Evolutionary conservation across 2,329 filamentous ascomycete genomes (phyloP).

Genomic region (Talaromyces sp.): DNA sequence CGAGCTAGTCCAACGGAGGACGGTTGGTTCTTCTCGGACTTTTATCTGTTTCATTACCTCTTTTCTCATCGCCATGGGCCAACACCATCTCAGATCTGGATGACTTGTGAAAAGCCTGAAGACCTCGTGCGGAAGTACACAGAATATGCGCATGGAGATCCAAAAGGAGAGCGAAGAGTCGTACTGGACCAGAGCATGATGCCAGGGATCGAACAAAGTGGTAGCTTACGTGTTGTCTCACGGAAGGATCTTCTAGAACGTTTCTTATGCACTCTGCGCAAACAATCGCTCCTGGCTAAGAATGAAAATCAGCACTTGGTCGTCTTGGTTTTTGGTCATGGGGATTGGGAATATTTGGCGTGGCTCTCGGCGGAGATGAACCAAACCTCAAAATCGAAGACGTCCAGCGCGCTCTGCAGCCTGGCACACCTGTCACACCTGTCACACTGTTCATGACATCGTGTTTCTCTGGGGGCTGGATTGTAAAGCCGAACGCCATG

Average conservation of each 20-base stretch:
- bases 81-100: not conserved
- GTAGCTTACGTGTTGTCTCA: constrained; percentile 15
- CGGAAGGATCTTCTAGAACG: constrained; percentile 15
- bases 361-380: constrained; percentile 6
- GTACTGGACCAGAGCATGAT: too few relatives aligned
- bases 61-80: not conserved
- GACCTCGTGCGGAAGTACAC: not conserved
- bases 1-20: too few relatives aligned
- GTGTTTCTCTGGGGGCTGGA: constrained; percentile 14
- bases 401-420: constrained; percentile 3
- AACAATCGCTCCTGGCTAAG: constrained; percentile 15
- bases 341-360: constrained; percentile 12
- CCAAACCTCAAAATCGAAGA: constrained; percentile 8
- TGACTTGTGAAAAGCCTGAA: not conserved
- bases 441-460: constrained; percentile 12
- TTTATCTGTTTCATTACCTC: not conserved
- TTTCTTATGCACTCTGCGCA: constrained; percentile 14
- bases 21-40: not conserved
- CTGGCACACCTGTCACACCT: not conserved
- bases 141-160: not conserved
- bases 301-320: constrained; percentile 13
- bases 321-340: constrained; percentile 18
- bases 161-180: too few relatives aligned
- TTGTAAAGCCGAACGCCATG: constrained; percentile 5
- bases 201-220: constrained; percentile 1